phyloP scores from a whole-genome alignment of 306 rosid genomes.

The Casuarina equisetifolia region DNA sequence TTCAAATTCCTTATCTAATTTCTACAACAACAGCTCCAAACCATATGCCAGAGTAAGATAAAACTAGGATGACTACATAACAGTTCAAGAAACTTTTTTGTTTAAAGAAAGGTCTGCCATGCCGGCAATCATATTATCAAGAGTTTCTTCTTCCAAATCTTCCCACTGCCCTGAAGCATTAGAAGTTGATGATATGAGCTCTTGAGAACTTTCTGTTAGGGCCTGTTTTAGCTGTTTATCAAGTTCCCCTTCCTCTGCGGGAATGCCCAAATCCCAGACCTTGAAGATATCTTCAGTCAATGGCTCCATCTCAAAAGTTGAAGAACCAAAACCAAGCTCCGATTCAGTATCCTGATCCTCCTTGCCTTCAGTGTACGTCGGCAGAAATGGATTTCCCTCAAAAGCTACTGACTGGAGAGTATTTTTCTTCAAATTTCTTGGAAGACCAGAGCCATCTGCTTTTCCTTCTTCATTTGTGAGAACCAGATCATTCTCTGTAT shows the following conservation, averaged over 20 bases:
- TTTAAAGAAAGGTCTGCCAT: constrained; percentile 55
- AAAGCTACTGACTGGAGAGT: constrained; percentile 33
- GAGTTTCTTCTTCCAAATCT: constrained; percentile 32
- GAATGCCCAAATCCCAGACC: constrained; percentile 67
- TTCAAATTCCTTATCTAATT: constrained; percentile 2
- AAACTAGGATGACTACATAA: neutral
- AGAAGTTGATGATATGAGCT: constrained; percentile 26
- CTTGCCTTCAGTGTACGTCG: constrained; percentile 58
- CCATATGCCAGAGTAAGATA: neutral
- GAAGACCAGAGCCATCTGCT: constrained; percentile 25
- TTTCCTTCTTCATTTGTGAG: constrained; percentile 23
- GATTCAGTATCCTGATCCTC: constrained; percentile 12
- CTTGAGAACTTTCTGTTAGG: constrained; percentile 37
- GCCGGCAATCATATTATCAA: constrained; percentile 42
- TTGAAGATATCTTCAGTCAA: constrained; percentile 54
- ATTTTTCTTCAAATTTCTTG: constrained; percentile 16
- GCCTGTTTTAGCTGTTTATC: constrained; percentile 52
- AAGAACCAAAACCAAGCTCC: constrained; percentile 1
- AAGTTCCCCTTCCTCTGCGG: constrained; percentile 56
- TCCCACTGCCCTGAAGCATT: constrained; percentile 32
- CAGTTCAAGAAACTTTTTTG: constrained; percentile 12
- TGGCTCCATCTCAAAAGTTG: constrained; percentile 22
- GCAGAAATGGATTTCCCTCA: constrained; percentile 64
- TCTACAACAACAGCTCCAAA: neutral
- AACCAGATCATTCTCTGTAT: constrained; percentile 16